Base-by-base conservation (phyloP, 2,329 filamentous ascomycete species). In the Neoscytalidium dimidiatum region DNA sequence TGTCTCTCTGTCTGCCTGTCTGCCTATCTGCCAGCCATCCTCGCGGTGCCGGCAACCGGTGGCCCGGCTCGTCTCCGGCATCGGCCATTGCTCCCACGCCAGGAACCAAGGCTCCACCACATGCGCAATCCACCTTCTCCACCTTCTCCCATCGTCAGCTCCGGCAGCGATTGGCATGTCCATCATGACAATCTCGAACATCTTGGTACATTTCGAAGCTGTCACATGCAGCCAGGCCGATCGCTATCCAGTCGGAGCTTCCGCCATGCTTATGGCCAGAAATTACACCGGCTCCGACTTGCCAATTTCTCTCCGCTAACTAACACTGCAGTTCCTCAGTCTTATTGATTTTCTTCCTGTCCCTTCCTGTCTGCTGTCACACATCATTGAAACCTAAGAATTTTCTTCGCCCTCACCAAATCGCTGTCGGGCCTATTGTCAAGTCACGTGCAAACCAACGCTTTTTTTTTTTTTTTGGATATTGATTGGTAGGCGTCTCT, bases 11-110 rank as follows among this genome's bases (percentile, higher is more conserved):
- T 46, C 19, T 29, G 46, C 26, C 46, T 29, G 7, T 28, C 21
- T 6, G n/a, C n/a, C n/a, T n/a, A n/a, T n/a, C n/a, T n/a, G n/a
- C n/a, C n/a, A n/a, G n/a, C n/a, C n/a, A n/a, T n/a, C n/a, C n/a
- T n/a, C n/a, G n/a, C n/a, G n/a, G n/a, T n/a, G n/a, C n/a, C n/a
- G n/a, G n/a, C 14, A 17, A 33, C 21, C 52, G 8, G 33, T 41
- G 52, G 52, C 19, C 52, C 53, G 53, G 53, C 53, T 35, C 46
- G 31, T n/a, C 51, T 35, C 51, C 51, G 31, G n/a, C n/a, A 29
- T 57, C 53, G 53, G 53, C 19, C 52, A 19, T 19, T 5, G 31
- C 38, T 41, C 5, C 38, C 31, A 33, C 6, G 6, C 31, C 31
- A 33, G 11, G 31, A 33, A 33, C 31, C 31, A 33, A 11, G 29